Evolutionary conservation across 768 basidiomycete species (phyloP).

Genomic region (Leccinum longicurvipes): DNA sequence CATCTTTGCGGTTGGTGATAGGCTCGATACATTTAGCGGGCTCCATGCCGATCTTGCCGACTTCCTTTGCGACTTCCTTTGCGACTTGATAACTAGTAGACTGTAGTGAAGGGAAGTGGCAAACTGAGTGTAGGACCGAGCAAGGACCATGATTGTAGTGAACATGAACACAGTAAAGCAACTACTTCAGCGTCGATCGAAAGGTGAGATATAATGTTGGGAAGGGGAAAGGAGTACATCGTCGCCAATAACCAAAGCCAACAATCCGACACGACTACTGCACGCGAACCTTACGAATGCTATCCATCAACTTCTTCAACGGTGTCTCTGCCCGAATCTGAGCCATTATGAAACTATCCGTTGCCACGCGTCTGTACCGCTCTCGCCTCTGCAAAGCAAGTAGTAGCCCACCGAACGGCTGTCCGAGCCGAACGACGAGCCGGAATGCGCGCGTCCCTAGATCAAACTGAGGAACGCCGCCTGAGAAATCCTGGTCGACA

Average conservation of each 20-base stretch:
- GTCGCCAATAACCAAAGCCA: too few species aligned
- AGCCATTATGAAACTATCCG: conserved; percentile 6
- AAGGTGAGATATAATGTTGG: too few species aligned
- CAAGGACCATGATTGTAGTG: too few species aligned
- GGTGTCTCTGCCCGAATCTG: conserved; percentile 1
- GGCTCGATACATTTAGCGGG: conserved; percentile 82
- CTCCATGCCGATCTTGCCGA: conserved; percentile 87
- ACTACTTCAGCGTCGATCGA: too few species aligned
- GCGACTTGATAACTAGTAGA: too few species aligned
- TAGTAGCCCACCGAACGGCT: conserved; percentile 7
- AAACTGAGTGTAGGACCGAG: too few species aligned
- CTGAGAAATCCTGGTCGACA: background rate
- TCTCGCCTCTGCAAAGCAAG: background rate
- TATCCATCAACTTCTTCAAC: background rate
- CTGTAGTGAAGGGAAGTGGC: too few species aligned
- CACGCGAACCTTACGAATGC: background rate
- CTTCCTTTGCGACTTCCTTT: too few species aligned
- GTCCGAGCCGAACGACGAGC: background rate
- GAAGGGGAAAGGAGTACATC: too few species aligned
- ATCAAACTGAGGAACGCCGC: background rate
- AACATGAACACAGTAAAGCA: too few species aligned
- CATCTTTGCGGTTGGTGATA: conserved; percentile 73
- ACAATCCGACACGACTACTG: background rate
- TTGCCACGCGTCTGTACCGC: conserved; percentile 8
- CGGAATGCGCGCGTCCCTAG: background rate